A percentile compares a stretch with the other conserved stretches of the same genome.
These are phyloP conservation scores for Allantophomopsis lycopodina DNA, from an alignment of 2,329 filamentous ascomycete genomes.

Conservation along the genomic window DNA sequence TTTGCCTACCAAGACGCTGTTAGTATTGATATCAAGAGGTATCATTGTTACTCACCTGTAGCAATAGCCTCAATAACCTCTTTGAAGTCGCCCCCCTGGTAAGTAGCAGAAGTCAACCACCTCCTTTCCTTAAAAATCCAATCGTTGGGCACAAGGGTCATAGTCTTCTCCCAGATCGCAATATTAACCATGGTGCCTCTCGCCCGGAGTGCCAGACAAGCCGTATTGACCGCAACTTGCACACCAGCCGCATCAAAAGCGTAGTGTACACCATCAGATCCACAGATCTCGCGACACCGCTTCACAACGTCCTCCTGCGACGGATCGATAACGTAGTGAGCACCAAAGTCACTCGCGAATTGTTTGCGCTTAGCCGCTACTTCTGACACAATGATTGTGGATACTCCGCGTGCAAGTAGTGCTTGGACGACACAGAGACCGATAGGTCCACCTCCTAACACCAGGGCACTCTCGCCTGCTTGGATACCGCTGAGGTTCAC, in stretches of 20 bases:
- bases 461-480: conserved; percentile 30
- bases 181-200: conserved; percentile 48
- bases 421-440: conserved; percentile 45
- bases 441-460: conserved; percentile 50
- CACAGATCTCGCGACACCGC: conserved; percentile 29
- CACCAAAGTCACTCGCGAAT: conserved; percentile 39
- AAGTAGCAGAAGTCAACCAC: conserved; percentile 24
- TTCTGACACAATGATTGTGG: conserved; percentile 43
- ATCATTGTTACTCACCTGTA: conserved; percentile 13
- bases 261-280: conserved; percentile 36
- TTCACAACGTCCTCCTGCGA: conserved; percentile 32
- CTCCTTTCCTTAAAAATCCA: conserved; percentile 37
- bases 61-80: conserved; percentile 39
- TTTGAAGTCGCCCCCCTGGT: conserved; percentile 30
- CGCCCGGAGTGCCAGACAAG: conserved; percentile 31
- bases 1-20: conserved; percentile 19
- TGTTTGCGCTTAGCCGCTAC: conserved; percentile 32
- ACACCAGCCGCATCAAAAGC: conserved; percentile 51
- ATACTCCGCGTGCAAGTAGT: conserved; percentile 36
- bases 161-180: conserved; percentile 46
- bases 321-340: conserved; percentile 38
- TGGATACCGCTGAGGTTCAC: conserved; percentile 33
- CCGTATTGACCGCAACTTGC: conserved; percentile 26
- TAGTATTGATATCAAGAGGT: not conserved
- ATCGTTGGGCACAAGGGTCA: conserved; percentile 37